A percentile compares a stretch with the other conserved stretches of the same genome.
These are phyloP conservation scores for Fusarium begoniae DNA, from an alignment of 2,329 filamentous ascomycete genomes.

Conservation along the genomic window DNA sequence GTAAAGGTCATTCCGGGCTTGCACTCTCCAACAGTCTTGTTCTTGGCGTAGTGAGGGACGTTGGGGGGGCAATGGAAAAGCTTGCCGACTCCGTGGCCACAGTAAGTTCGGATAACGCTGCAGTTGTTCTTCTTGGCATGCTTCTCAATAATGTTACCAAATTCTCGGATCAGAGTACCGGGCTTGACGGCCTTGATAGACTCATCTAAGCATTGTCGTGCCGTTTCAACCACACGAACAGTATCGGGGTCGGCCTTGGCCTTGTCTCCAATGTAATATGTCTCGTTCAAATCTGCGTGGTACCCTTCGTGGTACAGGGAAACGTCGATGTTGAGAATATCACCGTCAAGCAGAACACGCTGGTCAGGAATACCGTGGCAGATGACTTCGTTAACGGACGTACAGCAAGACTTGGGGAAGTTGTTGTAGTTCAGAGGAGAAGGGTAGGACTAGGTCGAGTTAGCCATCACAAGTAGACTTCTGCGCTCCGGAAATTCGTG, in stretches of 20 bases:
- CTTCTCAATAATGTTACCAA: conserved; percentile 95
- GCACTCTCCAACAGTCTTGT: conserved; percentile 93
- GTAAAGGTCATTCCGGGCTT: conserved; percentile 99
- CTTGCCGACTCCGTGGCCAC: conserved; percentile 93
- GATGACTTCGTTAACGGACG: conserved; percentile 95
- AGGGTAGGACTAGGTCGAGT: conserved; percentile 77
- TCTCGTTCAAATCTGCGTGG: conserved; percentile 97
- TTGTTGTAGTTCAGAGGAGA: conserved; percentile 94
- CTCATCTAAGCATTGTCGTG: conserved; percentile 88
- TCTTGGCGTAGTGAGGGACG: conserved; percentile 97
- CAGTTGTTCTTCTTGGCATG: conserved; percentile 86
- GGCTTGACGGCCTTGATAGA: conserved; percentile 94
- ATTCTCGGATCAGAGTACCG: conserved; percentile 90
- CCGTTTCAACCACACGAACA: conserved; percentile 89
- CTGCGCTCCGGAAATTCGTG: background rate
- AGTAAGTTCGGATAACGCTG: conserved; percentile 94
- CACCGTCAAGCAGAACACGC: conserved; percentile 85
- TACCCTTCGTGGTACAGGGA: conserved; percentile 94
- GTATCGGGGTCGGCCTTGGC: conserved; percentile 84
- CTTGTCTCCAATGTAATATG: conserved; percentile 95
- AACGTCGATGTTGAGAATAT: conserved; percentile 97
- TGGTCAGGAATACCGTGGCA: conserved; percentile 98
- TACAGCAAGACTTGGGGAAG: conserved; percentile 98
- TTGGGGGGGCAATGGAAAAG: conserved; percentile 95
- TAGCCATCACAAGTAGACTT: background rate